A percentile compares a stretch with the other conserved stretches of the same genome.
Evolutionary conservation across 495 filamentous ascomycete genomes (phyloP).

Genomic region (Letharia lupina): DNA sequence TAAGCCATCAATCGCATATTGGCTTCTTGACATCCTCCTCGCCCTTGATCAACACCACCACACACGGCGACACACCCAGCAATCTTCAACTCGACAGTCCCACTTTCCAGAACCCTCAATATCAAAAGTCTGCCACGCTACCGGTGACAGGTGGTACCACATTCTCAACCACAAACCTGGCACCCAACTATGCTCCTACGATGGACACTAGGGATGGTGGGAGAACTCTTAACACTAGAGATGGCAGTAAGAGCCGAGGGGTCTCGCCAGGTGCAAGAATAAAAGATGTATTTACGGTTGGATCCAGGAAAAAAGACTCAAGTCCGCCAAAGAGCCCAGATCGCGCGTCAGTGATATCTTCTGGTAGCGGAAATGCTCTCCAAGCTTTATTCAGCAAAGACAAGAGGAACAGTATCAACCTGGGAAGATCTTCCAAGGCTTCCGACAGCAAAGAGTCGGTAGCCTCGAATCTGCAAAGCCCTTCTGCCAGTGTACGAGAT

Average conservation of each 20-base stretch:
- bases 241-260: constrained; percentile 30
- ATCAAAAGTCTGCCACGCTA: constrained; percentile 22
- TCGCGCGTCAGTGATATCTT: constrained; percentile 33
- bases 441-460: constrained; percentile 24
- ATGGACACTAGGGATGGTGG: constrained; percentile 16
- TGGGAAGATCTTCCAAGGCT: constrained; percentile 31
- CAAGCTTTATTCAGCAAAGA: constrained; percentile 30
- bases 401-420: constrained; percentile 37
- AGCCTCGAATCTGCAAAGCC: constrained; percentile 11
- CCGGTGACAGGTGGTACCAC: constrained; percentile 9
- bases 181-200: constrained; percentile 25
- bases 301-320: constrained; percentile 33
- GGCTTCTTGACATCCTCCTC: constrained; percentile 78
- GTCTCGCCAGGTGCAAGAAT: constrained; percentile 39
- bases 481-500: constrained; percentile 14
- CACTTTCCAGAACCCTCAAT: constrained; percentile 22
- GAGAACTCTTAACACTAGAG: constrained; percentile 8
- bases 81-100: constrained; percentile 17
- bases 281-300: constrained; percentile 39
- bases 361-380: constrained; percentile 27
- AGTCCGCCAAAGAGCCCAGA: constrained; percentile 39
- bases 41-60: constrained; percentile 59
- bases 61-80: constrained; percentile 32
- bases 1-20: constrained; percentile 65
- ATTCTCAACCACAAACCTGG: constrained; percentile 19